A percentile compares a stretch with the other conserved stretches of the same genome.
Conservation (phyloP, 1,139 yeast species). For the Spathaspora sp. region DNA sequence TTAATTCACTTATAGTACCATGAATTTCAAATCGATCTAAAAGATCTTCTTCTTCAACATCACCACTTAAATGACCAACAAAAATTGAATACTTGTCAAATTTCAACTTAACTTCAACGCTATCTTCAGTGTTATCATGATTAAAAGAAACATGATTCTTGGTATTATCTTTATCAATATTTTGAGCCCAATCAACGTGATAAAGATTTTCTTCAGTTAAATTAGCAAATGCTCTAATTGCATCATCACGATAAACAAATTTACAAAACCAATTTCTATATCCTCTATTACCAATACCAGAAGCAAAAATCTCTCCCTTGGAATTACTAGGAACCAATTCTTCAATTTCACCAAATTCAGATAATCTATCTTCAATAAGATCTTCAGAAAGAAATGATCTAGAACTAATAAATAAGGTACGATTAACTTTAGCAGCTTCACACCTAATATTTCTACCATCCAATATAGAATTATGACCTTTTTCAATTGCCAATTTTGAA, state of each 20-base stretch:
- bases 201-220: slow-evolving; percentile 54
- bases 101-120: slow-evolving; percentile 11
- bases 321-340: slow-evolving; percentile 54
- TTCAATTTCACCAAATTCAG: slow-evolving; percentile 72
- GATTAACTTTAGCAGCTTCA: slow-evolving; percentile 87
- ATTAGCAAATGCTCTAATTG: slow-evolving; percentile 79
- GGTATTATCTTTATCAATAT: slow-evolving; percentile 42
- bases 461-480: slow-evolving; percentile 67
- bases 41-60: slow-evolving; percentile 54
- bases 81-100: slow-evolving; percentile 75
- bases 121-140: slow-evolving; percentile 7
- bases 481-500: slow-evolving; percentile 63
- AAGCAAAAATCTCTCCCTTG: slow-evolving; percentile 27
- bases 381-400: slow-evolving; percentile 21
- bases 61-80: slow-evolving; percentile 66
- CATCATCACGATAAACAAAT: slow-evolving; percentile 86
- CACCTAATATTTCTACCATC: slow-evolving; percentile 81
- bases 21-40: slow-evolving; percentile 60
- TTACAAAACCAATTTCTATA: slow-evolving; percentile 72
- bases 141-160: background rate
- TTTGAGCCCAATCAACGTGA: slow-evolving; percentile 83
- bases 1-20: slow-evolving; percentile 59
- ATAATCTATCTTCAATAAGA: slow-evolving; percentile 39
- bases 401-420: slow-evolving; percentile 65
- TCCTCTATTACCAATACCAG: slow-evolving; percentile 9